Evolutionary conservation across 768 basidiomycete genomes (phyloP).

Genomic region (Lentinula raphanica): DNA sequence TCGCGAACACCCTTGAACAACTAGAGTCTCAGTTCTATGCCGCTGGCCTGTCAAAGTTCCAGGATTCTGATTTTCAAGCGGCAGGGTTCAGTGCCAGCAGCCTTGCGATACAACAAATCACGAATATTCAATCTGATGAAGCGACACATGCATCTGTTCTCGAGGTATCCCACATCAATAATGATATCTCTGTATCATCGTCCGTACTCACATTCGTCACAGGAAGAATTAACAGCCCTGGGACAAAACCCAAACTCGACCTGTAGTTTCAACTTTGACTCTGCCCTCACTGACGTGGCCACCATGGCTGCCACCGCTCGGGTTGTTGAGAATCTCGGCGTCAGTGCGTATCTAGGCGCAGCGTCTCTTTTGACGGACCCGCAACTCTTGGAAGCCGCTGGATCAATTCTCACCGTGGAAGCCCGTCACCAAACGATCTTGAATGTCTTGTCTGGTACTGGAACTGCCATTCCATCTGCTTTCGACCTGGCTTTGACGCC

Average conservation of each 20-base stretch:
- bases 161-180: constrained; percentile 29
- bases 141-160: constrained; percentile 51
- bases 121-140: constrained; percentile 58
- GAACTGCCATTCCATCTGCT: constrained; percentile 55
- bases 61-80: constrained; percentile 50
- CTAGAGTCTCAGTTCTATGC: constrained; percentile 67
- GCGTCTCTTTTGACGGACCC: constrained; percentile 59
- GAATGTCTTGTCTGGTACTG: constrained; percentile 58
- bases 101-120: constrained; percentile 57
- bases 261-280: constrained; percentile 67
- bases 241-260: constrained; percentile 48
- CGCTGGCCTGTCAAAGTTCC: constrained; percentile 62
- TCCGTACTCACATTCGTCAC: neutral
- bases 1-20: constrained; percentile 71
- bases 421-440: constrained; percentile 79
- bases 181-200: neutral
- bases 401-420: constrained; percentile 72
- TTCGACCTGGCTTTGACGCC: constrained; percentile 75
- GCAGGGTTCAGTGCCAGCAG: constrained; percentile 60
- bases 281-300: constrained; percentile 55
- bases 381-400: constrained; percentile 57
- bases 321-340: constrained; percentile 71
- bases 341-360: constrained; percentile 72
- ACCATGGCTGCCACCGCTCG: constrained; percentile 72
- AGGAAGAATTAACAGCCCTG: constrained; percentile 47